These are phyloP conservation scores for Penicillium flavigenum DNA, from an alignment of 495 filamentous ascomycete genomes.

Conservation along the genomic window DNA sequence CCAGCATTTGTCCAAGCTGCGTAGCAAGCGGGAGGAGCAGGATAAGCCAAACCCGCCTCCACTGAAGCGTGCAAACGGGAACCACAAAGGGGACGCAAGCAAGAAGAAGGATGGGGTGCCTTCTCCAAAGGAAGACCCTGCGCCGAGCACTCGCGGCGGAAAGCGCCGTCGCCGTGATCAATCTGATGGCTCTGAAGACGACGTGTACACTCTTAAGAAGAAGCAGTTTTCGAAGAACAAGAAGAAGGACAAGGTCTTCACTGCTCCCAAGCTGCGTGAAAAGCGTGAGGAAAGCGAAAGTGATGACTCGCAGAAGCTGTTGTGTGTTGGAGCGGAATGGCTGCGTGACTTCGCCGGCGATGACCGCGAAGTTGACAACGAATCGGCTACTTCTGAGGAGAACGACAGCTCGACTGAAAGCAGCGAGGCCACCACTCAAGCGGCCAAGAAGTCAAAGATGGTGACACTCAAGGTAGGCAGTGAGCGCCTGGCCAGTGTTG, in stretches of 20 bases:
- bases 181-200: background rate
- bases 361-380: background rate
- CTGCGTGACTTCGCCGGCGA: background rate
- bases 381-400: background rate
- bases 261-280: background rate
- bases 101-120: background rate
- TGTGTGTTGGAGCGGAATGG: slow-evolving; percentile 2
- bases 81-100: background rate
- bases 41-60: slow-evolving; percentile 42
- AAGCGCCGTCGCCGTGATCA: background rate
- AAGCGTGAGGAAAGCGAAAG: background rate
- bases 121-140: background rate
- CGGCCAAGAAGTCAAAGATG: slow-evolving; percentile 1
- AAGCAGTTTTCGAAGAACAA: background rate
- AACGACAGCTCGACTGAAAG: background rate
- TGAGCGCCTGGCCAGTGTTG: background rate
- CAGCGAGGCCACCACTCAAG: background rate
- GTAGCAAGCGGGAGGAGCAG: slow-evolving; percentile 29
- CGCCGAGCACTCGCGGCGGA: background rate
- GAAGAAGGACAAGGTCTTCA: background rate
- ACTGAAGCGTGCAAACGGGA: slow-evolving; percentile 19
- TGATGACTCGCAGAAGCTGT: background rate
- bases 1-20: slow-evolving; percentile 50
- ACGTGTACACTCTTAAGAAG: background rate
- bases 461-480: background rate